These are phyloP conservation scores for Linderina pennispora DNA, from an alignment of 192 early-diverging fungal species.

Conservation along the genomic window DNA sequence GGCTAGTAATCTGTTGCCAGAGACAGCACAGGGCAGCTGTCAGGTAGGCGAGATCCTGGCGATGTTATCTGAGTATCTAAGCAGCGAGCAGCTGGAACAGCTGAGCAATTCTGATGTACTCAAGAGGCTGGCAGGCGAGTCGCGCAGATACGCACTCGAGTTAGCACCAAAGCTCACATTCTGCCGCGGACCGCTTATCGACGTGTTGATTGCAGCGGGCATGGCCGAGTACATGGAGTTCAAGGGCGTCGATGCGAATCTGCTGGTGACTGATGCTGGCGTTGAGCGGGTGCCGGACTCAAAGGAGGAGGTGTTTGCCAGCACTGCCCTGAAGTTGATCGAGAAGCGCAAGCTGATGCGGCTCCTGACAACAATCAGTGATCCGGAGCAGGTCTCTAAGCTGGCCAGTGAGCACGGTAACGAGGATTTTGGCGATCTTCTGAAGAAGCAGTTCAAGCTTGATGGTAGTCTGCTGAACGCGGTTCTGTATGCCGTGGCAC, in stretches of 20 bases:
- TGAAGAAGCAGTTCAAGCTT: constrained; percentile 54
- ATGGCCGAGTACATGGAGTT: constrained; percentile 88
- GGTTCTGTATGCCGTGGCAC: constrained; percentile 59
- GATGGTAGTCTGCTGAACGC: constrained; percentile 56
- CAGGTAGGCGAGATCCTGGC: no score
- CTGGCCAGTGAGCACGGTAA: constrained; percentile 18
- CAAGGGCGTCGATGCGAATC: constrained; percentile 67
- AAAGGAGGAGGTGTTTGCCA: constrained; percentile 92
- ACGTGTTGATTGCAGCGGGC: constrained; percentile 67
- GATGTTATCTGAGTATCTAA: no score
- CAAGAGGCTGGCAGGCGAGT: constrained; percentile 11
- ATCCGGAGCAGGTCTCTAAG: constrained; percentile 21
- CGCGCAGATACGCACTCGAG: constrained; percentile 31
- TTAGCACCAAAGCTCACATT: constrained; percentile 54
- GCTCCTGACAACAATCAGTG: constrained; percentile 63
- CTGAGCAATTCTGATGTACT: no score
- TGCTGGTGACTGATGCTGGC: constrained; percentile 35
- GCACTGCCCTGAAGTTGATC: constrained; percentile 60
- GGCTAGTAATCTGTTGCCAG: no score
- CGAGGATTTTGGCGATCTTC: constrained; percentile 31
- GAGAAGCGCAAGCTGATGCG: constrained; percentile 93
- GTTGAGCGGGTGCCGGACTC: constrained; percentile 72
- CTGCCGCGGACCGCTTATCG: constrained; percentile 63
- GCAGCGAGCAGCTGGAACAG: not conserved
- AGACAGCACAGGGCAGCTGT: no score